phyloP scores from a whole-genome alignment of 148 eudicot species.

The Rhododendron molle region DNA sequence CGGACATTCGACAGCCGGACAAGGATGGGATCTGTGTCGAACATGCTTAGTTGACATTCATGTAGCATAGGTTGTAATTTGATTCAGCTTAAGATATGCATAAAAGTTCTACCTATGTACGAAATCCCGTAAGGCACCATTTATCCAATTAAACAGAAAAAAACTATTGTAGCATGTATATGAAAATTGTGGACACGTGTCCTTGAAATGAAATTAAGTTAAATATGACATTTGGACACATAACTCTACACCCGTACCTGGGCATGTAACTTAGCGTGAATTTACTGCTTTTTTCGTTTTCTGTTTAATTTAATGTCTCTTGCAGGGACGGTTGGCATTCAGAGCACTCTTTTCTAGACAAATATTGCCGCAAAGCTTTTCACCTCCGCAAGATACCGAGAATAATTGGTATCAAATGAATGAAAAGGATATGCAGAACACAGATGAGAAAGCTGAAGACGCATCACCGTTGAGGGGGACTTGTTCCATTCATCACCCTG shows the following conservation, averaged over 20 bases:
- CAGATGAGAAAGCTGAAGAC: conserved; percentile 26
- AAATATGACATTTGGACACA: background rate
- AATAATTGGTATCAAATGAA: conserved; percentile 23
- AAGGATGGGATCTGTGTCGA: background rate
- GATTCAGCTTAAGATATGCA: background rate
- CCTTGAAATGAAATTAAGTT: background rate
- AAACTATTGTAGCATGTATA: background rate
- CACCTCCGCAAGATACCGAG: conserved; percentile 39
- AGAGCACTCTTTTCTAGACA: conserved; percentile 76
- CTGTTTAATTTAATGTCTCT: background rate
- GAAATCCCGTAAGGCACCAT: background rate
- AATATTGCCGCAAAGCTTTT: conserved; percentile 87
- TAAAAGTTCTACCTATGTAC: background rate
- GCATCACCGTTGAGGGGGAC: conserved; percentile 32
- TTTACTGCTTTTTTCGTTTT: background rate
- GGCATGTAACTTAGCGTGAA: background rate
- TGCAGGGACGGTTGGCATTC: conserved; percentile 89
- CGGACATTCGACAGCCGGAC: background rate
- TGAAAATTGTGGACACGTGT: background rate
- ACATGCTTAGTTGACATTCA: background rate
- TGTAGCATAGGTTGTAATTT: background rate
- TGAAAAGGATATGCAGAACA: conserved; percentile 24
- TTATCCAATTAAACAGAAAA: background rate
- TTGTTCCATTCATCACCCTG: conserved; percentile 25
- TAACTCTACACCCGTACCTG: background rate